Evolutionary conservation across 768 basidiomycete genomes (phyloP), one percentile per base, ranked within the genome.

Genomic region (Collybiopsis luxurians): DNA sequence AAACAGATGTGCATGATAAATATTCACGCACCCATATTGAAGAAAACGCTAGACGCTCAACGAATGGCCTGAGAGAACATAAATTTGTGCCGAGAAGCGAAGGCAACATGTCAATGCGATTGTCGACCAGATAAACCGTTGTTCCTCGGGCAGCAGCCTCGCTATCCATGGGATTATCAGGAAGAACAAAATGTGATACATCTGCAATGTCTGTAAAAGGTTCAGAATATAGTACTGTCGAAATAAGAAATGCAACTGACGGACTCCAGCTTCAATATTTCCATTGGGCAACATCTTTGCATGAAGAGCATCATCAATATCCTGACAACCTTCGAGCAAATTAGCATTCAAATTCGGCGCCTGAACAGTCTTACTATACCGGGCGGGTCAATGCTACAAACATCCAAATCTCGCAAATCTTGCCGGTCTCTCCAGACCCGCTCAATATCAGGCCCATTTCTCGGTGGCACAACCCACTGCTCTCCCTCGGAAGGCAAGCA

Each of bases 51-150:
- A 99, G 71, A 26, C 97, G 80, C 72, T 98, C 97, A 5, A 99
- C 95, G 63, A 89, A 82, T 0, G 95, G 94, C 46, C 96, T 73
- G 38, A 99, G 76, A 4, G 94, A 96, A 68, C 97, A 99, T 11
- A 99, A 73, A 65, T 98, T 99, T 1, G 96, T 98, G 1, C 97
- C 97, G 5, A 99, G 79, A 9, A 99, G 79, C 2, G 87, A 77
- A 0, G 97, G 97, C 47, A 99, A 78, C 97, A 99, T 99, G 75
- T 98, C 97, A 50, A 99, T 94, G 31, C 96, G 91, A 71, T 95
- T 96, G 77, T 99, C 96, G 4, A 98, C 96, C 1, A 99, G 83
- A 69, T 98, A 99, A 0, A 99, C 96, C 0, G 96, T 98, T 4
- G 96, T 98, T 4, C 96, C 96, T 59, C 96, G 79, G 17, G 94